A percentile compares a stretch with the other conserved stretches of the same genome.
Conservation (phyloP, 495 filamentous ascomycete species). For the Glonium stellatum region DNA sequence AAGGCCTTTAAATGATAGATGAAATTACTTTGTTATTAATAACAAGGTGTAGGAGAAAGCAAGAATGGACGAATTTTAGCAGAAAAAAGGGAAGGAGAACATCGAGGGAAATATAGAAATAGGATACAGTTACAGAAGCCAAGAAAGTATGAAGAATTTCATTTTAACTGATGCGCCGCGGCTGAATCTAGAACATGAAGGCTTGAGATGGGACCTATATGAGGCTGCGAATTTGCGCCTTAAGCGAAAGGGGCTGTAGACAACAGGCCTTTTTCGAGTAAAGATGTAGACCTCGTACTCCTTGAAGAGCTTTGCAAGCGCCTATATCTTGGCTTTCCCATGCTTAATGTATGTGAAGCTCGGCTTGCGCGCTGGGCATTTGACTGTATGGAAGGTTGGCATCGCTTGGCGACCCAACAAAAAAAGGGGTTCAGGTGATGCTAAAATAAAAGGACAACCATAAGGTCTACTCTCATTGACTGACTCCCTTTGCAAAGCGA, state of each 20-base stretch:
- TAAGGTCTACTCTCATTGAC: not conserved
- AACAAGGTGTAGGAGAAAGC: not conserved
- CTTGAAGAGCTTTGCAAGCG: not conserved
- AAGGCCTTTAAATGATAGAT: not conserved
- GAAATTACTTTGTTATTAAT: not conserved
- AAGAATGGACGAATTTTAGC: not conserved
- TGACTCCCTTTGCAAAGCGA: not conserved
- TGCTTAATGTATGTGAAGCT: not conserved
- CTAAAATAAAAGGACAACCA: not conserved
- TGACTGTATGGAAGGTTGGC: not conserved
- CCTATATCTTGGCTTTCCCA: not conserved
- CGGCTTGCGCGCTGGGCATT: not conserved
- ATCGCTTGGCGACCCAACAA: not conserved
- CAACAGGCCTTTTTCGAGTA: not conserved
- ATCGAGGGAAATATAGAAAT: not conserved
- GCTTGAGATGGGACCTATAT: not conserved
- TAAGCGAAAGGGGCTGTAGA: not conserved
- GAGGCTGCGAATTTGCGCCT: not conserved
- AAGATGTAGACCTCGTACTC: not conserved
- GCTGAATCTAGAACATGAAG: not conserved
- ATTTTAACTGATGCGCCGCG: not conserved
- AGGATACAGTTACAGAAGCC: not conserved
- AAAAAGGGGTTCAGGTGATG: not conserved
- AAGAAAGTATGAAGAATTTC: not conserved
- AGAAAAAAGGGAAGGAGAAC: not conserved